These are phyloP conservation scores for Phytophthora sp. DNA, from an alignment of 352 stramenopile genomes.

Conservation along the genomic window DNA sequence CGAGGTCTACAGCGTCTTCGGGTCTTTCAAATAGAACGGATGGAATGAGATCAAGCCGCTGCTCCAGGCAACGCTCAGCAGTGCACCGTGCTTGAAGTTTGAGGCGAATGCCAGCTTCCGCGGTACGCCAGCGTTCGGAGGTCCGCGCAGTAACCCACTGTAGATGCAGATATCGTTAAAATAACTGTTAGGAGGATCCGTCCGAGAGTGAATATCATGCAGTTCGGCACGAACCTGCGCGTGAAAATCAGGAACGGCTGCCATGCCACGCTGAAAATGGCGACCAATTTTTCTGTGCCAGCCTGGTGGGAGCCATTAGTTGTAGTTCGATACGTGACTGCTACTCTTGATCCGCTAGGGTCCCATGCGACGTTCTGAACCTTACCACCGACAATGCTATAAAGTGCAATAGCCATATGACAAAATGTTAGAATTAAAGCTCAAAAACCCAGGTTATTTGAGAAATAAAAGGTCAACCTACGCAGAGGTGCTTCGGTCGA, in stretches of 20 bases:
- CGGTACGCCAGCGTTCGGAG: conserved; percentile 62
- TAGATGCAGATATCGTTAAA: conserved; percentile 4
- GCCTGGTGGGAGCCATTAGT: conserved; percentile 27
- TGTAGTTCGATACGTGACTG: conserved; percentile 58
- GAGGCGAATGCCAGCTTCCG: conserved; percentile 67
- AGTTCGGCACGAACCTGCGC: conserved; percentile 40
- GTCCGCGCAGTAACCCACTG: conserved; percentile 66
- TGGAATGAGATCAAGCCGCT: conserved; percentile 81
- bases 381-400: conserved; percentile 64
- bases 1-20: conserved; percentile 30
- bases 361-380: conserved; percentile 74
- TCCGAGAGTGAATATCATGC: neutral
- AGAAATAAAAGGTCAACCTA: conserved; percentile 28
- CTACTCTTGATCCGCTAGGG: conserved; percentile 67
- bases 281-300: conserved; percentile 58
- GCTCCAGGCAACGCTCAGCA: conserved; percentile 80
- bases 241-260: conserved; percentile 82
- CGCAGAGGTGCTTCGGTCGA: conserved; percentile 67
- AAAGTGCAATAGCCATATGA: neutral
- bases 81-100: conserved; percentile 67
- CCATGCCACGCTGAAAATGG: conserved; percentile 75
- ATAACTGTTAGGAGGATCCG: neutral
- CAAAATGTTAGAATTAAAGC: neutral
- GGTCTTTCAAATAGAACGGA: conserved; percentile 76
- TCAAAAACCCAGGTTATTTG: neutral